Conservation (phyloP, 208 protist species). For the Balamuthia mandrillaris region DNA sequence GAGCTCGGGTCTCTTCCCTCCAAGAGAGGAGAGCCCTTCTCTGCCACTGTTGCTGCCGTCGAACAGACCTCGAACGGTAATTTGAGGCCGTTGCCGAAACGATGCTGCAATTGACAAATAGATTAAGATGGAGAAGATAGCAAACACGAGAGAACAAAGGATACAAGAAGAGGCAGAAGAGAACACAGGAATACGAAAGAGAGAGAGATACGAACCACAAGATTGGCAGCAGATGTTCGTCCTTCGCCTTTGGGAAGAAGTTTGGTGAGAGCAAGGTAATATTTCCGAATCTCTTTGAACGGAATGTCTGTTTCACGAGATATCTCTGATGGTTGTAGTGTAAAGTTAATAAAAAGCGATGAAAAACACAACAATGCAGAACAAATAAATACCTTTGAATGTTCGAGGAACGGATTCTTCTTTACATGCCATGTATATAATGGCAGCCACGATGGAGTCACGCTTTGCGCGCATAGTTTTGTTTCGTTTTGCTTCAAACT, state of each 20-base stretch:
- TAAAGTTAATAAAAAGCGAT: too few relatives aligned
- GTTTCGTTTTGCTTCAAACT: slow-evolving; percentile 35
- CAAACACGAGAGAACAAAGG: too few relatives aligned
- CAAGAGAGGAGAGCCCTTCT: not conserved
- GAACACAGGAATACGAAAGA: too few relatives aligned
- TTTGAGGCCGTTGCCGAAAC: not conserved
- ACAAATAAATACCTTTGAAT: slow-evolving; percentile 49
- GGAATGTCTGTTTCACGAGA: not conserved
- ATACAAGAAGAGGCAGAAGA: too few relatives aligned
- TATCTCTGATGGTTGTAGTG: too few relatives aligned
- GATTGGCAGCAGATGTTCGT: not conserved
- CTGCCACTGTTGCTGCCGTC: not conserved
- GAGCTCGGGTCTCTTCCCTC: not conserved
- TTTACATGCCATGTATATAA: slow-evolving; percentile 46
- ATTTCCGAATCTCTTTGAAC: not conserved
- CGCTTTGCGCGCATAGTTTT: not conserved
- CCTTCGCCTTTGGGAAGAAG: not conserved
- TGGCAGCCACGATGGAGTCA: slow-evolving; percentile 38
- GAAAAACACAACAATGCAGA: too few relatives aligned
- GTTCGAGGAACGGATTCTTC: slow-evolving; percentile 22
- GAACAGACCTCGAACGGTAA: not conserved
- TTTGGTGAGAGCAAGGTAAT: not conserved
- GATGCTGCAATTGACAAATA: not conserved
- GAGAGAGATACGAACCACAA: too few relatives aligned
- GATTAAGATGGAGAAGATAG: too few relatives aligned